Percentiles rank a stretch among this genome's conserved stretches.
These are phyloP conservation scores for Obba rivulosa DNA, from an alignment of 768 basidiomycete genomes.

Conservation along the genomic window DNA sequence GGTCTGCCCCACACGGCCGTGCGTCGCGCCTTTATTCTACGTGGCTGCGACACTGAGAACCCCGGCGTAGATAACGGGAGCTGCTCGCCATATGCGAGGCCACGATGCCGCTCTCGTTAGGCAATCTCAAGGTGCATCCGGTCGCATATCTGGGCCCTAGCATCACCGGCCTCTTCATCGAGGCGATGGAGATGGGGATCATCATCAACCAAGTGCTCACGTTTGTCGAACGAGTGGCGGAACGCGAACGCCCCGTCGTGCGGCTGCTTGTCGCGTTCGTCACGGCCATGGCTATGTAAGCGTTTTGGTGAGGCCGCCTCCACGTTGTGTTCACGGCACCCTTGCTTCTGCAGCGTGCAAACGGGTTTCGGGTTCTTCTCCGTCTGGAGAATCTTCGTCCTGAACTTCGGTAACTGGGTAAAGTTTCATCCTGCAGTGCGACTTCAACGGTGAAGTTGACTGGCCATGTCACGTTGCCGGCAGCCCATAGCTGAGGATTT, in stretches of 20 bases:
- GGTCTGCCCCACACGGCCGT: too few relatives aligned
- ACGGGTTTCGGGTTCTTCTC: slow-evolving; percentile 14
- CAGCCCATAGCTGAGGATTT: slow-evolving; percentile 9
- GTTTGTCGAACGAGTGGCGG: slow-evolving; percentile 14
- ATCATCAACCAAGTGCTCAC: slow-evolving; percentile 18
- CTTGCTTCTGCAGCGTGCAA: slow-evolving; percentile 13
- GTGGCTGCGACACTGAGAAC: too few relatives aligned
- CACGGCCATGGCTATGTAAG: slow-evolving; percentile 18
- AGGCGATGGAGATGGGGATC: slow-evolving; percentile 20
- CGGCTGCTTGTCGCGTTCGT: slow-evolving; percentile 18
- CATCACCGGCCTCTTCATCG: slow-evolving; percentile 12
- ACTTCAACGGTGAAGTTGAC: not conserved
- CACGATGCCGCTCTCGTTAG: slow-evolving; percentile 13
- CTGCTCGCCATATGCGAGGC: too few relatives aligned
- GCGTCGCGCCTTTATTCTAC: too few relatives aligned
- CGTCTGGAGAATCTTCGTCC: slow-evolving; percentile 19
- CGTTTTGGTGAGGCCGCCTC: too few relatives aligned
- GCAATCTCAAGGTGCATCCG: slow-evolving; percentile 11
- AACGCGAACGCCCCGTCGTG: slow-evolving; percentile 11
- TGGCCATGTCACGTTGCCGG: not conserved
- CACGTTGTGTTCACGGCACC: not conserved
- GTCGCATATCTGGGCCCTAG: slow-evolving; percentile 17
- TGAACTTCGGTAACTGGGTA: slow-evolving; percentile 23
- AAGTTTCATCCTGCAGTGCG: not conserved
- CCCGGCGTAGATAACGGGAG: too few relatives aligned